These are phyloP conservation scores for Mycena latifolia DNA, from an alignment of 768 basidiomycete species.

Conservation along the genomic window DNA sequence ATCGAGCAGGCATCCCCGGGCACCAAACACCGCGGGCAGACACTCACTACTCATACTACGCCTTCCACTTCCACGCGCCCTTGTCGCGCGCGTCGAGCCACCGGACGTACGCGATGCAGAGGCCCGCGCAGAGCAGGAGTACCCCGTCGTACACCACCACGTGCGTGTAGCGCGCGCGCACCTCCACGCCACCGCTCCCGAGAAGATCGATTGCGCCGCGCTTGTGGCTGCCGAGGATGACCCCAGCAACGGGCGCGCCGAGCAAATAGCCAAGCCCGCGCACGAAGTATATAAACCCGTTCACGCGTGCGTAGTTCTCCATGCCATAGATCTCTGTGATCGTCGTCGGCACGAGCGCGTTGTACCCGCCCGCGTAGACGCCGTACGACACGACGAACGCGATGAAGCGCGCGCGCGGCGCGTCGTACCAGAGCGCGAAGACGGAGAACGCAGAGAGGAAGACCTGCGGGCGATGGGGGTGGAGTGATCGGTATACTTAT, in stretches of 20 bases:
- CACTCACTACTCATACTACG: slow-evolving; percentile 42
- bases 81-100: slow-evolving; percentile 57
- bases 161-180: slow-evolving; percentile 49
- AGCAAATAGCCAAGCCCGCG: slow-evolving; percentile 55
- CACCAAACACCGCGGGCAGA: too few species aligned
- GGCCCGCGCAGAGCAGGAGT: slow-evolving; percentile 49
- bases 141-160: slow-evolving; percentile 53
- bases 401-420: slow-evolving; percentile 51
- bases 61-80: slow-evolving; percentile 55
- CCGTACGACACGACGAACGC: slow-evolving; percentile 57
- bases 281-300: slow-evolving; percentile 55
- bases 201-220: too few species aligned
- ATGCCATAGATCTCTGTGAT: slow-evolving; percentile 58
- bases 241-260: slow-evolving; percentile 57
- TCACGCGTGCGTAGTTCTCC: slow-evolving; percentile 57
- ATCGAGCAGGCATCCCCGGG: too few species aligned
- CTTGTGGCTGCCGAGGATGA: slow-evolving; percentile 50
- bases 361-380: slow-evolving; percentile 58
- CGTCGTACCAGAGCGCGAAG: slow-evolving; percentile 57
- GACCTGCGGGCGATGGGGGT: slow-evolving; percentile 41
- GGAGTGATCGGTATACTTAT: too few species aligned
- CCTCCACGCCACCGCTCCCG: slow-evolving; percentile 30
- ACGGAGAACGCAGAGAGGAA: slow-evolving; percentile 54
- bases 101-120: slow-evolving; percentile 55
- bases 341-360: slow-evolving; percentile 57